Evolutionary conservation across 208 protist species (phyloP).

Genomic region (Leishmania lainsoni): DNA sequence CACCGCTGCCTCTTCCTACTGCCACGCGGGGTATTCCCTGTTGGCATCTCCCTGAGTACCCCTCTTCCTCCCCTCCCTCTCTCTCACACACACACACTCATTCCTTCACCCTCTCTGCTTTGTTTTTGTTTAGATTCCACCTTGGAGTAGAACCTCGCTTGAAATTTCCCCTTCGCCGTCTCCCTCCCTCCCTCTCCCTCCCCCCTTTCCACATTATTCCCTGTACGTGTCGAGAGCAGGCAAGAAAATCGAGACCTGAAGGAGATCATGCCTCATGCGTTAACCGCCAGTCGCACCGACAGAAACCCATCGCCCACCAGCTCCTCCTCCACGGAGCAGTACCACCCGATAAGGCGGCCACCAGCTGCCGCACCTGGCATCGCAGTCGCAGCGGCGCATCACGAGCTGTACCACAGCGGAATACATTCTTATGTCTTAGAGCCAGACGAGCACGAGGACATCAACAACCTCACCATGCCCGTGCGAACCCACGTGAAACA

Average conservation of each 20-base stretch:
- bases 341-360: conserved; percentile 1
- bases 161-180: too few relatives aligned
- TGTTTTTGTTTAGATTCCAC: too few relatives aligned
- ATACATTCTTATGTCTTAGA: conserved; percentile 30
- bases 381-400: background rate
- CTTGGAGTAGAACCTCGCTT: too few relatives aligned
- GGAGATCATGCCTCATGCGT: conserved; percentile 1
- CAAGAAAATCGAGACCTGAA: background rate
- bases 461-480: conserved; percentile 21
- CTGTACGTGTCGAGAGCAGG: background rate
- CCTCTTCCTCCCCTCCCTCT: background rate
- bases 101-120: too few relatives aligned
- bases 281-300: background rate
- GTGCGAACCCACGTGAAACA: background rate
- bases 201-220: background rate
- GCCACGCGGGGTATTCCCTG: background rate
- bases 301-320: background rate
- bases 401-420: conserved; percentile 22
- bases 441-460: conserved; percentile 7
- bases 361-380: background rate
- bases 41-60: background rate
- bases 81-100: background rate
- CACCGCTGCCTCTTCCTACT: background rate
- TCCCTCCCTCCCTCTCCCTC: background rate
- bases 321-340: conserved; percentile 31